A percentile compares a stretch with the other conserved stretches of the same genome.
These are phyloP conservation scores for Fusarium liriodendri DNA, from an alignment of 2,329 filamentous ascomycete species.

Conservation along the genomic window DNA sequence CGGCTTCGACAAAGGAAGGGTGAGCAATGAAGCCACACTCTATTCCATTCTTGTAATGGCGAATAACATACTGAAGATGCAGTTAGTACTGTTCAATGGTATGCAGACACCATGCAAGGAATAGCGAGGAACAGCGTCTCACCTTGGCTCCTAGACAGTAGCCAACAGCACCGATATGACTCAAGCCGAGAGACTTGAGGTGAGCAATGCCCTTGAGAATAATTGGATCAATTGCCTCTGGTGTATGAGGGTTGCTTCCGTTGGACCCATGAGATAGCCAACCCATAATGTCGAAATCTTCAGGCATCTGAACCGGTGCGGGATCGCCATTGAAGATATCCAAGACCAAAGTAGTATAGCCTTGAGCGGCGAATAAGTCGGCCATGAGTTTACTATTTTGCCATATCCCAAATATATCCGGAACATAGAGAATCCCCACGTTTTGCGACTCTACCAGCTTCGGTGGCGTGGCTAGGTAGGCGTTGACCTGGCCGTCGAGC, in stretches of 20 bases:
- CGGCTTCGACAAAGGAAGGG: neutral
- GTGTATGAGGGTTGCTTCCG: neutral
- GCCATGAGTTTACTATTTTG: constrained; percentile 52
- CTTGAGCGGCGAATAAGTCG: constrained; percentile 48
- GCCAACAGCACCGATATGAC: neutral
- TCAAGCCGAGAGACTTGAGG: neutral
- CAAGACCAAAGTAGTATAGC: constrained; percentile 46
- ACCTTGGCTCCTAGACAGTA: neutral
- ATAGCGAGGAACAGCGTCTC: neutral
- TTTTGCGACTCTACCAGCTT: neutral
- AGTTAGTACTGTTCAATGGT: neutral
- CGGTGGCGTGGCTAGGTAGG: neutral
- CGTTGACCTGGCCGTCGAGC: neutral
- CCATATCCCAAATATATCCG: constrained; percentile 65
- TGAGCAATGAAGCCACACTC: neutral
- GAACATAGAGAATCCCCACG: constrained; percentile 56
- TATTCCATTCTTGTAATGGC: neutral
- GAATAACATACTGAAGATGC: neutral
- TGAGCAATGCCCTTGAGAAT: neutral
- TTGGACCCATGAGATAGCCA: neutral
- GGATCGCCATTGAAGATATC: constrained; percentile 45
- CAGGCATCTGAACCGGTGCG: neutral
- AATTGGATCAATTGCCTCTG: neutral
- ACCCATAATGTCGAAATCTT: neutral
- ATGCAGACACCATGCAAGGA: neutral